Conservation (phyloP, 2,329 filamentous ascomycete species). For the Monilinia laxa region DNA sequence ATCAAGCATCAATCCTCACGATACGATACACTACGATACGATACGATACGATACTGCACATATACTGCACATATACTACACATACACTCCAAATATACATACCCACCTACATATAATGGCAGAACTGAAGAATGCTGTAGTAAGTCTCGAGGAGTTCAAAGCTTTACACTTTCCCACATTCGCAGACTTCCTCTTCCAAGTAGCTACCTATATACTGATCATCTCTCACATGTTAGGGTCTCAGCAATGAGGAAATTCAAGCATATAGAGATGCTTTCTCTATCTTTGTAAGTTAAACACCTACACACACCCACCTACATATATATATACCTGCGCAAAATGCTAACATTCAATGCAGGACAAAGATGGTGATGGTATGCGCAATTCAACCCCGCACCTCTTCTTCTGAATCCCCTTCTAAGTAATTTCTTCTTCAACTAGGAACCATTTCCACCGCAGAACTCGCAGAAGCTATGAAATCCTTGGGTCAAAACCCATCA, state of each 20-base stretch:
- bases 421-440: not conserved
- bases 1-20: not conserved
- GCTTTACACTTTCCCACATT: not conserved
- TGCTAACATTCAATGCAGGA: slow-evolving; percentile 9
- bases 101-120: slow-evolving; percentile 2
- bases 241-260: slow-evolving; percentile 22
- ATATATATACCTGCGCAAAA: not conserved
- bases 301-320: too few relatives aligned
- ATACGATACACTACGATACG: too few relatives aligned
- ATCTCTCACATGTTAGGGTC: slow-evolving; percentile 4
- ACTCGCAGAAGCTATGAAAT: slow-evolving; percentile 23
- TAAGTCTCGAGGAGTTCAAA: not conserved
- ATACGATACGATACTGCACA: too few relatives aligned
- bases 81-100: not conserved
- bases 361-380: slow-evolving; percentile 25
- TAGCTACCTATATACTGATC: not conserved
- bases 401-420: not conserved
- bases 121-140: slow-evolving; percentile 10
- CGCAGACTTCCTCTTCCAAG: too few relatives aligned
- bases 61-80: too few relatives aligned
- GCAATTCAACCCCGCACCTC: slow-evolving; percentile 21
- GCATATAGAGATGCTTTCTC: slow-evolving; percentile 24
- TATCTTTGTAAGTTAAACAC: slow-evolving; percentile 17
- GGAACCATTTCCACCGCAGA: slow-evolving; percentile 21
- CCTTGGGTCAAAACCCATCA: slow-evolving; percentile 22